Base-by-base conservation (phyloP, 2,329 filamentous ascomycete species). In the Hawksworthiomyces lignivorus region DNA sequence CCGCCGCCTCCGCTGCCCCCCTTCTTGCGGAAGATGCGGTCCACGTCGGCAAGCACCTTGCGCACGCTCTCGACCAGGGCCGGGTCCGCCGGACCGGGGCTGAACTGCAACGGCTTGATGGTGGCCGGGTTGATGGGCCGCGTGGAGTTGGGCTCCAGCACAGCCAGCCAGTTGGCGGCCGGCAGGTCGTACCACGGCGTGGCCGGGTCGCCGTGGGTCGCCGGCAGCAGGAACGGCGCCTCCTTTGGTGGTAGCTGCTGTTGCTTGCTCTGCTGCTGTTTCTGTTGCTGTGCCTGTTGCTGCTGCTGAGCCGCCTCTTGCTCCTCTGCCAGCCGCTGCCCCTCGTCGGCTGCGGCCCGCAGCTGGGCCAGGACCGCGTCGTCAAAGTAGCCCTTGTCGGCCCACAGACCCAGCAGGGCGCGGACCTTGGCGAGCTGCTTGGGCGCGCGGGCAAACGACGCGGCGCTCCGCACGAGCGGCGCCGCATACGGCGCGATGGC, bases 181-280 rank as follows among this genome's bases (percentile, higher is more conserved):
- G 87, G 87, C 1, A 94, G 67, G 50, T 94, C 87, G 62, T 88
- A 84, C 75, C 83, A 94, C 0, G 83, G 79, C 4, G 73, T 78
- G 0, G 76, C 73, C 2, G 72, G 63, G 55, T 94, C 85, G 30
- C 88, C 88, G 57, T 94, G 88, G 43, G 74, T 76, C 2, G 83
- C 70, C 17, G 88, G 88, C 59, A 94, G 73, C 21, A 82, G 61
- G 54, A 78, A 90, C 0, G 84, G 82, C 1, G 65, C 64, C 46
- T 81, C 69, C 52, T 75, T 81, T 14, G 71, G 56, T 48, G 26
- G n/a, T 18, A 18, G 15, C 26, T 38, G 26, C 20, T 31, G 15
- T 12, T 17, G 9, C n/a, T 5, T 10, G 15, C 19, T 10, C 17
- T 17, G 8, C 4, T 21, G 6, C 17, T 36, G 19, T 4, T 9